Conservation (phyloP, 257 asterid genomes). For the Solanum pennellii region DNA sequence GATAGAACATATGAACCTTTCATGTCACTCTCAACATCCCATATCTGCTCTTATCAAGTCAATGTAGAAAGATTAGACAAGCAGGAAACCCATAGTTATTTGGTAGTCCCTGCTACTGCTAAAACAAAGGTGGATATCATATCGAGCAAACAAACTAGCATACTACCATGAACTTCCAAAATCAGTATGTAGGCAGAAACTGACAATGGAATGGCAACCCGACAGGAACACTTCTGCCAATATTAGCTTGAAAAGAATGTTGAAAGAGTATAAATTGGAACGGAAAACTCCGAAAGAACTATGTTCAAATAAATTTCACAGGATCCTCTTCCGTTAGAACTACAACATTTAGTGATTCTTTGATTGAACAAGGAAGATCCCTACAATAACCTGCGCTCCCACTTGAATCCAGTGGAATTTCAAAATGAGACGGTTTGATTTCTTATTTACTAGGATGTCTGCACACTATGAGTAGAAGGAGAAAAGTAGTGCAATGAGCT, state of each 20-base stretch:
- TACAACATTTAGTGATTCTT: background rate
- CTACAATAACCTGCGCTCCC: background rate
- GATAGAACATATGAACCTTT: background rate
- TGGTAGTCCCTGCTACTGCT: background rate
- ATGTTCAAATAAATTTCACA: background rate
- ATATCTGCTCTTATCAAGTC: background rate
- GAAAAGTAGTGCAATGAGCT: background rate
- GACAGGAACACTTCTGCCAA: background rate
- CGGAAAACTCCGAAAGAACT: background rate
- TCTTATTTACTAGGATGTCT: background rate
- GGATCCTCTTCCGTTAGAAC: background rate
- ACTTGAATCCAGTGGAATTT: background rate
- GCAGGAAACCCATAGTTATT: background rate
- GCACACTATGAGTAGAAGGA: background rate
- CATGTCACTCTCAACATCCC: background rate
- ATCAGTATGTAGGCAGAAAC: background rate
- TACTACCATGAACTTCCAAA: background rate
- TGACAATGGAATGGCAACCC: background rate
- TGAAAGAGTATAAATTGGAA: background rate
- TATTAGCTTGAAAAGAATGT: background rate
- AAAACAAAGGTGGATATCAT: background rate
- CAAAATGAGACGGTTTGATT: background rate
- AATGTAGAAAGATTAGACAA: background rate
- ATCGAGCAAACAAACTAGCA: background rate
- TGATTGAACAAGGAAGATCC: background rate